Base-by-base conservation (phyloP, 148 eudicot genomes). In the Rhododendron ferrugineum region DNA sequence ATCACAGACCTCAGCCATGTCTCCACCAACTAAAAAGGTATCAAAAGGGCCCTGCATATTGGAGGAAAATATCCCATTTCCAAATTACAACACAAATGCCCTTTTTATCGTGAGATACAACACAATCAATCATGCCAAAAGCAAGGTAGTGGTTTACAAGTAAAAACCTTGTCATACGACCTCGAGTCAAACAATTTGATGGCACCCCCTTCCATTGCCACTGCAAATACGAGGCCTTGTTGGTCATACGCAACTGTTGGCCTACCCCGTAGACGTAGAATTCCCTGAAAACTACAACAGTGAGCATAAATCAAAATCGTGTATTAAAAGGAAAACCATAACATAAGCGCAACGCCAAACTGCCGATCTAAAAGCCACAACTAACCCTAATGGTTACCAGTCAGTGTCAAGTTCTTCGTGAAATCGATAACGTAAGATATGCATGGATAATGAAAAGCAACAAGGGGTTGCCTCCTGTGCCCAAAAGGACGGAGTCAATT, bases 141-240 rank as follows among this genome's bases (percentile, higher is more conserved):
- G 58, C 62, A 34, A 86, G 47, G 46, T 23, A 70, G 75, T 78
- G 68, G 46, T 81, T 77, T 77, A 79, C 18, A 85, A 74, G 58
- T 73, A 62, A 80, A 54, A 85, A 97, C 99, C 98, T 94, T 97
- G 87, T 97, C 99, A 86, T 91, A 94, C 49, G 98, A 95, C 81
- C 99, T 94, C 18, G 99, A 95, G 87, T 97, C 99, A 83, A 97
- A 97, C 87, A 97, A 86, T 89, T 95, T 97, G 85, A 97, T 90
- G 82, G 98, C 99, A 88, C 99, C 98, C 40, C 99, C 99, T 92
- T 97, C 99, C 99, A 97, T 95, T 64, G 99, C 94, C 86, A 97
- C 98, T 15, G 98, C 99, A 94, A 97, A 97, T 77, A 97, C 99
- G 84, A 97, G 98, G 82, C 99, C 99, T 94, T 97, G 99, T 86